phyloP scores from a whole-genome alignment of 495 filamentous ascomycete species.

The Penicillium atrosanguineum region DNA sequence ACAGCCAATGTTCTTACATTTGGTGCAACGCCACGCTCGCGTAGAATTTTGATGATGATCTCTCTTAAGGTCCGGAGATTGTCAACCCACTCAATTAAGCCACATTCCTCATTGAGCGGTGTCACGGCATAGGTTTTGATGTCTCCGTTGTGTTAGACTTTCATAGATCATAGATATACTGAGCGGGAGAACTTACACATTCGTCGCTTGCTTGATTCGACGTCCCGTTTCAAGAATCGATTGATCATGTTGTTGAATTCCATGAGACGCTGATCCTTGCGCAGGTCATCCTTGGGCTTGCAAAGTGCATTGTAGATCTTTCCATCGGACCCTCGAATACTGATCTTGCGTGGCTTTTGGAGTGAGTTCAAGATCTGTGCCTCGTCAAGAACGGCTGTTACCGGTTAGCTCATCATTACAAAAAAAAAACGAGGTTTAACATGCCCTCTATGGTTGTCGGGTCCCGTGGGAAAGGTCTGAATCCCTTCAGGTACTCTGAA shows the following conservation, averaged over 20 bases:
- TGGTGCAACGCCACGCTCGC: constrained; percentile 61
- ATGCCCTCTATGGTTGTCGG: constrained; percentile 58
- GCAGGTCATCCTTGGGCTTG: constrained; percentile 96
- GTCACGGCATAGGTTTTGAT: constrained; percentile 97
- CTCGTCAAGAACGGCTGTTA: constrained; percentile 68
- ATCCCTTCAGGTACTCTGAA: constrained; percentile 62
- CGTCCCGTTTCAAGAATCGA: constrained; percentile 82
- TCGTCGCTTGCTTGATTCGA: constrained; percentile 80
- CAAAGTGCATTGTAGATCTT: constrained; percentile 84
- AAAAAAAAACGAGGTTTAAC: constrained; percentile 14
- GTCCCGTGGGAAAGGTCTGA: constrained; percentile 75
- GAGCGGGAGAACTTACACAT: constrained; percentile 49
- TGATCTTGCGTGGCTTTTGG: constrained; percentile 88
- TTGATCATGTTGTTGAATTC: constrained; percentile 99
- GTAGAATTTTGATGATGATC: constrained; percentile 77
- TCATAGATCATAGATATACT: background rate
- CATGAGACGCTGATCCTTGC: constrained; percentile 97
- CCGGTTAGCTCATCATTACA: constrained; percentile 39
- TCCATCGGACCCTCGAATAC: constrained; percentile 83
- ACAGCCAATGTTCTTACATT: constrained; percentile 36
- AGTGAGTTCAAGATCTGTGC: constrained; percentile 88
- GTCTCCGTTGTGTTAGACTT: constrained; percentile 45
- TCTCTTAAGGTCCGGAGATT: constrained; percentile 91
- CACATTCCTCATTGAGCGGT: constrained; percentile 95
- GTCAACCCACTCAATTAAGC: constrained; percentile 98